Evolutionary conservation across 2,329 filamentous ascomycete species (phyloP), one percentile per base, ranked within the genome.

Genomic region (Rhinocladiella mackenziei): DNA sequence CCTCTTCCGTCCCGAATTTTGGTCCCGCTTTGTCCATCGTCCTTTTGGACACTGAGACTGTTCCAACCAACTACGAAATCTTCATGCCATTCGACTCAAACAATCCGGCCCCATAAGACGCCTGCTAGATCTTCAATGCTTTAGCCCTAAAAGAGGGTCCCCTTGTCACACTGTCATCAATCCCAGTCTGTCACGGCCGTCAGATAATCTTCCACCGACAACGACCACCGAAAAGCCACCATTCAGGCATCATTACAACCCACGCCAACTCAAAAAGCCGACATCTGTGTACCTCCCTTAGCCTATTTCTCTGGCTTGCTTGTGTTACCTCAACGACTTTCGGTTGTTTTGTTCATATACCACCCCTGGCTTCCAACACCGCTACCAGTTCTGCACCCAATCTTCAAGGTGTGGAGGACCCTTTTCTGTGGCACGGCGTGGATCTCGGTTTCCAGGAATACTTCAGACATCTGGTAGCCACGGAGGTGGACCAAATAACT

Each of bases 91-190:
- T n/a, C n/a, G n/a, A n/a, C n/a, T n/a, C n/a, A n/a, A n/a, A n/a
- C 14, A 14, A 29, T 29, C 26, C 26, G n/a, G 26, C 11, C 10
- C n/a, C 8, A 14, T 36, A n/a, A 15, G 13, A 20, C 20, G 15
- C 18, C 13, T 19, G 13, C 37, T 8, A 30, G 20, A 35, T 28
- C 32, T 36, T 17, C 6, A 15, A 9, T 26, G 17, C n/a, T 35
- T 18, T 35, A 36, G 39, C 39, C 39, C 25, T 43, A 35, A 20
- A 43, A 35, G 39, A 43, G 39, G 31, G 31, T 23, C 25, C 15
- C n/a, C 11, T 26, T 36, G 39, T 43, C 39, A 43, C 29, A 43
- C 33, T 43, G 39, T 43, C 39, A 43, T n/a, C 13, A 22, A 43
- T 43, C 31, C 30, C 32, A 19, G 39, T 36, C 34, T 37, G 34